phyloP scores from a whole-genome alignment of 2,329 filamentous ascomycete genomes.

The Plectosphaerella plurivora region DNA sequence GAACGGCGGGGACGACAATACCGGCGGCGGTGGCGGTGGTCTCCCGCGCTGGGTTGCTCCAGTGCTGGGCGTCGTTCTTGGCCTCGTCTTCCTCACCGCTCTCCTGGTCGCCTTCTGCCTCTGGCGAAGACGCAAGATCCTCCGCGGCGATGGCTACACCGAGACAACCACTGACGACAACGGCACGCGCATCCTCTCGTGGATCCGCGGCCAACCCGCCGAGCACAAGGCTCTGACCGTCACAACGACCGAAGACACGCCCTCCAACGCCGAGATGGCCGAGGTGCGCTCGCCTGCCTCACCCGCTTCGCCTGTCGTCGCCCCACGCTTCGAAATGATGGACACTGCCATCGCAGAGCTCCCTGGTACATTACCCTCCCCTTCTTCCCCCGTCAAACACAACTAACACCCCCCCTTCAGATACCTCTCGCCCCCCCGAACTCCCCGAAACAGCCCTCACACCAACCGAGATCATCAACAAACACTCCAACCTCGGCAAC shows the following conservation, averaged over 20 bases:
- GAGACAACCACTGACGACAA: slow-evolving; percentile 40
- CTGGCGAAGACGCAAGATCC: slow-evolving; percentile 43
- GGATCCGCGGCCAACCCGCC: slow-evolving; percentile 42
- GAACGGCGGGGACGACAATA: slow-evolving; percentile 2
- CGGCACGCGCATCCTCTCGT: slow-evolving; percentile 42
- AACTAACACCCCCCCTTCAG: slow-evolving; percentile 14
- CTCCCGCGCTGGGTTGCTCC: slow-evolving; percentile 56
- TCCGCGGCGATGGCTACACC: slow-evolving; percentile 27
- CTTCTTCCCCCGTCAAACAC: not conserved
- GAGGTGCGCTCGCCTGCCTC: slow-evolving; percentile 18
- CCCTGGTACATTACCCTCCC: slow-evolving; percentile 29
- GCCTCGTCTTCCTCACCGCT: slow-evolving; percentile 50
- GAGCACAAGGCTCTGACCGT: slow-evolving; percentile 39
- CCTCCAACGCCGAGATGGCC: slow-evolving; percentile 33
- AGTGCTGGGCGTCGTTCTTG: slow-evolving; percentile 58
- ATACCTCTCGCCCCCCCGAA: slow-evolving; percentile 39
- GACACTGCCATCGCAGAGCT: slow-evolving; percentile 42
- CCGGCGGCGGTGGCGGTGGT: slow-evolving; percentile 24
- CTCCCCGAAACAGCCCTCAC: slow-evolving; percentile 38
- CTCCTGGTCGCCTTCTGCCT: slow-evolving; percentile 47
- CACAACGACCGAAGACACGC: slow-evolving; percentile 35
- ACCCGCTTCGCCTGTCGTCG: not conserved
- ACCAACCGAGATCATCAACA: slow-evolving; percentile 32
- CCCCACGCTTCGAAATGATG: slow-evolving; percentile 30
- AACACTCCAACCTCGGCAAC: slow-evolving; percentile 22